Conservation (phyloP, 73 alveolate genomes). For the Paraurostyla sp. region DNA sequence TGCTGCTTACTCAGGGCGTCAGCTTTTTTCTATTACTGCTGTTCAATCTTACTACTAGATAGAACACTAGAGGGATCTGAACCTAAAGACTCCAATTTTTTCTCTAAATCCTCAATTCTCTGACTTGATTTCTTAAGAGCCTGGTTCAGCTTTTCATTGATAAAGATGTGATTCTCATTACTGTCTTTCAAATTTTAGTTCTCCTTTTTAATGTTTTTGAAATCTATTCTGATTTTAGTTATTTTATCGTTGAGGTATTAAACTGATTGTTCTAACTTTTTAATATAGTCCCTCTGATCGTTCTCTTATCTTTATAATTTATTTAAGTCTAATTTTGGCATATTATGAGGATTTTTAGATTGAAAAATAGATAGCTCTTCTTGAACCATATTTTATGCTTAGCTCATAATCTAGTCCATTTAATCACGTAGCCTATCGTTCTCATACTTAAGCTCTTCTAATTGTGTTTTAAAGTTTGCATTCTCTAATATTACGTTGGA, state of each 20-base stretch:
- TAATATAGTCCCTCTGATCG: constrained; percentile 1
- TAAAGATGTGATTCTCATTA: constrained; percentile 55
- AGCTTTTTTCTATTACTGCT: not conserved
- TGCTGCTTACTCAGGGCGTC: not conserved
- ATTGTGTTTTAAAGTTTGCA: not conserved
- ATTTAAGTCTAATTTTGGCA: constrained; percentile 53
- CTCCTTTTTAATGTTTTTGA: constrained; percentile 53
- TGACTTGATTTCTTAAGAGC: constrained; percentile 37
- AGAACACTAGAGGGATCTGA: not conserved
- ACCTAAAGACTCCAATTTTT: not conserved
- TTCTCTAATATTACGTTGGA: constrained; percentile 55
- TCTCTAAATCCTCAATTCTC: constrained; percentile 14
- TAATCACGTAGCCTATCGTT: constrained; percentile 35
- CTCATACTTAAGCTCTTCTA: constrained; percentile 42
- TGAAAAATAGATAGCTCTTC: constrained; percentile 50
- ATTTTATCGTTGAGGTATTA: constrained; percentile 47
- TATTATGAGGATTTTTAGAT: constrained; percentile 7
- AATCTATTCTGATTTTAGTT: constrained; percentile 23
- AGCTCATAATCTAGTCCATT: constrained; percentile 6
- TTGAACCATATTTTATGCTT: not conserved
- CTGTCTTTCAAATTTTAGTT: constrained; percentile 43
- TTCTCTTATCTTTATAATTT: not conserved
- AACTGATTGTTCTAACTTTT: constrained; percentile 40
- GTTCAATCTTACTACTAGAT: not conserved
- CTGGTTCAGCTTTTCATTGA: constrained; percentile 61